Conservation (phyloP, 495 filamentous ascomycete genomes). For the Ramalina peruviana region DNA sequence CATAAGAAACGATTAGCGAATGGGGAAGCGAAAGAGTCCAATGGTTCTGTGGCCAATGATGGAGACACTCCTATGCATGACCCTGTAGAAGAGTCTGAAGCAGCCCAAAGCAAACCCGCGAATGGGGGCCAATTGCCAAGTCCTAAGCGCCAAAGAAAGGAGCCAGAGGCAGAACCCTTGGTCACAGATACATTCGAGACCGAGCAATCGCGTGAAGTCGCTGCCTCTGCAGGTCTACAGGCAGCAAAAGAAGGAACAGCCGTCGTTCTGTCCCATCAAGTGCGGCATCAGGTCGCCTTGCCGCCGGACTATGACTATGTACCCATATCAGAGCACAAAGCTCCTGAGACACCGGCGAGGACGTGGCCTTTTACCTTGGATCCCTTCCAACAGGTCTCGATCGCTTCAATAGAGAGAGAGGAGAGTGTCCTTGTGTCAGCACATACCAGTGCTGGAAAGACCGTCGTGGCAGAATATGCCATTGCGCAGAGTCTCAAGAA, state of each 20-base stretch:
- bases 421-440: constrained; percentile 96
- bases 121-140: constrained; percentile 34
- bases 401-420: constrained; percentile 83
- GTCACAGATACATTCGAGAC: constrained; percentile 92
- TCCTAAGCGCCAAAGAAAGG: constrained; percentile 61
- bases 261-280: constrained; percentile 84
- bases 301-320: constrained; percentile 88
- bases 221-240: constrained; percentile 68
- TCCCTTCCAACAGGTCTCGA: constrained; percentile 88
- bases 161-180: constrained; percentile 62
- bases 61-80: constrained; percentile 30
- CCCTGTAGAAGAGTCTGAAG: constrained; percentile 19
- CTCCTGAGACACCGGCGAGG: constrained; percentile 70
- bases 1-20: constrained; percentile 75
- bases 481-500: constrained; percentile 94
- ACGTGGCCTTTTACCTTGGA: constrained; percentile 81
- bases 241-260: constrained; percentile 46
- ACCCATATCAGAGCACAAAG: constrained; percentile 79
- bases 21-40: constrained; percentile 47
- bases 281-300: constrained; percentile 92
- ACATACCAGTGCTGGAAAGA: constrained; percentile 95
- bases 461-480: constrained; percentile 93
- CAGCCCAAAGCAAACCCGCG: constrained; percentile 7
- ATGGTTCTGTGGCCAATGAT: constrained; percentile 31
- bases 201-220: constrained; percentile 82